phyloP scores from a whole-genome alignment of 2,329 filamentous ascomycete species.

The Acarospora socialis region DNA sequence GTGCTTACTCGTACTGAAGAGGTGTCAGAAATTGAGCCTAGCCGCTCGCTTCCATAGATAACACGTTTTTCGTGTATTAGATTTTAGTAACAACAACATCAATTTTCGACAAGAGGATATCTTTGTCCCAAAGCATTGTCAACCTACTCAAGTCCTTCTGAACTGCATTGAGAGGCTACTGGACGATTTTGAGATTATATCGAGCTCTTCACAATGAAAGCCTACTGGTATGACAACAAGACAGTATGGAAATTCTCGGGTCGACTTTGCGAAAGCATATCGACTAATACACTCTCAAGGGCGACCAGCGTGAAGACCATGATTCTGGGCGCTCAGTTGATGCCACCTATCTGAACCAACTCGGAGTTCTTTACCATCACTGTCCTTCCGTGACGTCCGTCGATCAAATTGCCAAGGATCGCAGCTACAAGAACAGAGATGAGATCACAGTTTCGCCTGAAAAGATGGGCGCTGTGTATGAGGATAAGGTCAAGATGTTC shows the following conservation, averaged over 20 bases:
- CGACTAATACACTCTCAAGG: conserved; percentile 35
- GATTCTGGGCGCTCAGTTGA: conserved; percentile 63
- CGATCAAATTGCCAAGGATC: conserved; percentile 56
- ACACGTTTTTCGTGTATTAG: no score
- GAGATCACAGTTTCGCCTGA: conserved; percentile 77
- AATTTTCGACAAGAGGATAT: no score
- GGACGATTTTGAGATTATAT: no score
- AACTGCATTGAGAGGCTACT: no score
- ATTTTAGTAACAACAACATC: no score
- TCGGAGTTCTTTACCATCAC: conserved; percentile 70
- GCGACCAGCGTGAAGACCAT: conserved; percentile 85
- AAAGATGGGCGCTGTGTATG: conserved; percentile 75
- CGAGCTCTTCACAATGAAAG: conserved; percentile 47
- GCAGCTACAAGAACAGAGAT: conserved; percentile 88
- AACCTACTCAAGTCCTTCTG: no score
- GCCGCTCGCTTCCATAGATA: no score
- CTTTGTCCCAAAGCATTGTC: no score
- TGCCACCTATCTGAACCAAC: conserved; percentile 48
- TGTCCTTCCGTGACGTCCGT: conserved; percentile 52
- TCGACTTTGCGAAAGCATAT: conserved; percentile 5
- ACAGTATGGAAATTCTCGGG: conserved; percentile 43
- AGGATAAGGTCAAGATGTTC: conserved; percentile 85
- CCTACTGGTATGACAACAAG: conserved; percentile 57
- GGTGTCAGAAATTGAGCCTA: no score
- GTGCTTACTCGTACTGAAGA: no score